Conservation (phyloP, 352 stramenopile species). For the Globisporangium middletonii region DNA sequence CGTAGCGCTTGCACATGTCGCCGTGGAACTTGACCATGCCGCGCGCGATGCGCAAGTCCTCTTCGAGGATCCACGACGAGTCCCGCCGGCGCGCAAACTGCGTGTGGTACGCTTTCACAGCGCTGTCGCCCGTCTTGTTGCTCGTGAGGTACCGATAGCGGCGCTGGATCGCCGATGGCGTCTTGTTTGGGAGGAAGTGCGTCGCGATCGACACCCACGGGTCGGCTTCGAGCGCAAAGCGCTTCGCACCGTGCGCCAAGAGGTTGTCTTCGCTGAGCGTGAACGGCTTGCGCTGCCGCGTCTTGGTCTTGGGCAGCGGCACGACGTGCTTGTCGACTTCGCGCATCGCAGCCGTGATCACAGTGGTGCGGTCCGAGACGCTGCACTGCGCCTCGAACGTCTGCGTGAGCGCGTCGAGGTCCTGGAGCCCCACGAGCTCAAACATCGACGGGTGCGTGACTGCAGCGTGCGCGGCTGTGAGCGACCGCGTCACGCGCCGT, state of each 20-base stretch:
- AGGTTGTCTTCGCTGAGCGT: constrained; percentile 54
- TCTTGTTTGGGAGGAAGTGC: constrained; percentile 62
- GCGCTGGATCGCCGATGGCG: constrained; percentile 35
- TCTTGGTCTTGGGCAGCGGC: constrained; percentile 29
- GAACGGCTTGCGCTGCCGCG: constrained; percentile 47
- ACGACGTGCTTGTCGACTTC: constrained; percentile 72
- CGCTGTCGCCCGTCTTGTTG: constrained; percentile 47
- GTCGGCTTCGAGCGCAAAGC: constrained; percentile 39
- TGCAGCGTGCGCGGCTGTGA: constrained; percentile 71
- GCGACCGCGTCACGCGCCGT: constrained; percentile 66
- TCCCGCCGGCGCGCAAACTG: constrained; percentile 31
- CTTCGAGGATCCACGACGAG: constrained; percentile 64
- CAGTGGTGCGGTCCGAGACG: constrained; percentile 40
- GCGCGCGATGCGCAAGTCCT: constrained; percentile 71
- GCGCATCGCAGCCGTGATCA: constrained; percentile 52
- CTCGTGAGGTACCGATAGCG: constrained; percentile 69
- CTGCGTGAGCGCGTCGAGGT: constrained; percentile 44
- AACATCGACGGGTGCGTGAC: constrained; percentile 85
- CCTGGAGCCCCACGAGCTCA: constrained; percentile 66
- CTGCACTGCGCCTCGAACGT: constrained; percentile 38
- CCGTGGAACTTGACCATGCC: constrained; percentile 58
- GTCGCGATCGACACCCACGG: constrained; percentile 59
- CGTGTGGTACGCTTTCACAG: constrained; percentile 54
- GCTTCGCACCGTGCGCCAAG: constrained; percentile 60
- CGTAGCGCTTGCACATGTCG: constrained; percentile 52